A percentile compares a stretch with the other conserved stretches of the same genome.
phyloP scores from a whole-genome alignment of 2,329 filamentous ascomycete genomes.

The Thielaviopsis populi region DNA sequence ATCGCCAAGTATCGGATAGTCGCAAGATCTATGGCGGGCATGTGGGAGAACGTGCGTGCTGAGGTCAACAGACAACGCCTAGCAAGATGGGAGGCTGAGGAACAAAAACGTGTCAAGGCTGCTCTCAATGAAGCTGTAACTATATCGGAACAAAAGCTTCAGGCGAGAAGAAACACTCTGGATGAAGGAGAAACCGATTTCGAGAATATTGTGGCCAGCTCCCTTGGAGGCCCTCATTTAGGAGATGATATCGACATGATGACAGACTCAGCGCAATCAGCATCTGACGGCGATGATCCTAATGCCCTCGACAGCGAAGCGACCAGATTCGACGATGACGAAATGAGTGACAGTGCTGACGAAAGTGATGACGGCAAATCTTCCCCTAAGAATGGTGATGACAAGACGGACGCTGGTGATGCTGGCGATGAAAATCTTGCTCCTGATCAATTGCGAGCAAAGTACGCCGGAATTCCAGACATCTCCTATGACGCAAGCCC shows the following conservation, averaged over 20 bases:
- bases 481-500: conserved; percentile 18
- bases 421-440: conserved; percentile 49
- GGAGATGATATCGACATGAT: conserved; percentile 31
- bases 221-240: not conserved
- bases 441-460: conserved; percentile 51
- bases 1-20: conserved; percentile 57
- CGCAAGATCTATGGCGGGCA: conserved; percentile 39
- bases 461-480: conserved; percentile 51
- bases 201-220: conserved; percentile 22
- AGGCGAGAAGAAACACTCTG: conserved; percentile 32
- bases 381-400: conserved; percentile 47
- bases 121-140: conserved; percentile 61
- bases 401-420: conserved; percentile 36
- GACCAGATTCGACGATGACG: conserved; percentile 24
- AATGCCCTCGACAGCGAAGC: conserved; percentile 17
- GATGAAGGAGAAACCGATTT: conserved; percentile 37
- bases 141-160: conserved; percentile 52
- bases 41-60: conserved; percentile 48
- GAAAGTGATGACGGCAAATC: conserved; percentile 41
- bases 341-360: conserved; percentile 25
- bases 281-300: conserved; percentile 21
- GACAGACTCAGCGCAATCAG: conserved; percentile 22
- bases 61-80: conserved; percentile 47
- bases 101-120: conserved; percentile 48
- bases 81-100: conserved; percentile 48